These are phyloP conservation scores for Monascus purpureus DNA, from an alignment of 495 filamentous ascomycete genomes.

Conservation along the genomic window DNA sequence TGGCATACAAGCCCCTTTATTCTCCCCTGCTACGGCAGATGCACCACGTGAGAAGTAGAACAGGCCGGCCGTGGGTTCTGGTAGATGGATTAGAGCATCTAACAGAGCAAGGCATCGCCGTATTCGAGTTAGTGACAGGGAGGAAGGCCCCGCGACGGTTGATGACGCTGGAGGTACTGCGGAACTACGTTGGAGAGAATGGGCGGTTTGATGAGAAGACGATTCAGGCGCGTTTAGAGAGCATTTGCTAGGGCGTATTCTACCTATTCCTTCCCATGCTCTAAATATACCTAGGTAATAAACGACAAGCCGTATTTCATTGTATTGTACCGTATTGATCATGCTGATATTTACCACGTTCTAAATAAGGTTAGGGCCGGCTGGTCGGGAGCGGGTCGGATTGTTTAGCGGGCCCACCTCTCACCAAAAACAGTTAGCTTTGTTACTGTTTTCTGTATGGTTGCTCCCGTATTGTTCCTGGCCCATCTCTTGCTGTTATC, in stretches of 20 bases:
- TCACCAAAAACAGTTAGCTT: no score
- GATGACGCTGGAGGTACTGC: conserved; percentile 57
- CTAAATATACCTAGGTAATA: no score
- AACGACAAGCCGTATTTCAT: no score
- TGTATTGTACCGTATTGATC: no score
- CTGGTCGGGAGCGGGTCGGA: no score
- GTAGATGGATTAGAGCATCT: conserved; percentile 73
- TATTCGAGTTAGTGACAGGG: conserved; percentile 76
- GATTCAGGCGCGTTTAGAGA: conserved; percentile 26
- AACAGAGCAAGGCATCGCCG: conserved; percentile 68
- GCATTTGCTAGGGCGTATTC: no score
- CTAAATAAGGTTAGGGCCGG: no score
- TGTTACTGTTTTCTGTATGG: neutral
- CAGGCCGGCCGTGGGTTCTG: conserved; percentile 55
- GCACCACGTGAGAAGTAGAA: conserved; percentile 39
- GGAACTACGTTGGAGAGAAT: conserved; percentile 29
- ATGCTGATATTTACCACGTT: no score
- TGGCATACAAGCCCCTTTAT: conserved; percentile 60
- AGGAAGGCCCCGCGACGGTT: conserved; percentile 58
- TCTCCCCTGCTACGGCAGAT: conserved; percentile 60
- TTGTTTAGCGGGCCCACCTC: no score
- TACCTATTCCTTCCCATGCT: no score
- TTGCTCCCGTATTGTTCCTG: neutral
- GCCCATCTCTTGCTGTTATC: neutral
- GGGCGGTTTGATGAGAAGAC: conserved; percentile 31